Evolutionary conservation across 139 green algal species (phyloP).

Genomic region (Asterochloris erici): DNA sequence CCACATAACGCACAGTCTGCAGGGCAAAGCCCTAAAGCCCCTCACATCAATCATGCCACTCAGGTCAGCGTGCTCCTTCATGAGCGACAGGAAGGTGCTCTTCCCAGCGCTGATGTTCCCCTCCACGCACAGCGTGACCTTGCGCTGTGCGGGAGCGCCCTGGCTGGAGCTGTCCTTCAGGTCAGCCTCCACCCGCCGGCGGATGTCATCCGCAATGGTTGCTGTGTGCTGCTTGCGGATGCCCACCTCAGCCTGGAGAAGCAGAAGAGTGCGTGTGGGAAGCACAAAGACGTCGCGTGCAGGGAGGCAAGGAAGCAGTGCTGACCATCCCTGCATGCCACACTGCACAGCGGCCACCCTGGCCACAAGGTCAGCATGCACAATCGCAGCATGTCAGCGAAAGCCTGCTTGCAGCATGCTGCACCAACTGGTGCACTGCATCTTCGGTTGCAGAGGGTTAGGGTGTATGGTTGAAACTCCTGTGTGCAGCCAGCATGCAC

Average conservation of each 20-base stretch:
- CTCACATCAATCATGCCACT: conserved; percentile 9
- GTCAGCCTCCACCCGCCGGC: conserved; percentile 24
- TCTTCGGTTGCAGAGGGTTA: neutral
- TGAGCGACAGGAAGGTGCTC: conserved; percentile 84
- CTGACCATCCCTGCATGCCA: neutral
- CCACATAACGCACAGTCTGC: neutral
- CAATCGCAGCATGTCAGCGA: too few species aligned
- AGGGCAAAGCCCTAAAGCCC: neutral
- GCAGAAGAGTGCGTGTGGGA: neutral
- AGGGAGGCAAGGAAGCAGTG: neutral
- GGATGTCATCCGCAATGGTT: conserved; percentile 27
- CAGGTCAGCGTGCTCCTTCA: conserved; percentile 10
- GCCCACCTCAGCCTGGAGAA: conserved; percentile 32
- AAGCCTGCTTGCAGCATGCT: too few species aligned
- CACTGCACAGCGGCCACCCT: neutral
- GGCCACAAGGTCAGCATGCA: too few species aligned
- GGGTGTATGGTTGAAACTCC: neutral
- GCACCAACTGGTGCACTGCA: too few species aligned
- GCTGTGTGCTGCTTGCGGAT: conserved; percentile 38
- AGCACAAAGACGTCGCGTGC: neutral
- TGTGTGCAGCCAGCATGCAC: neutral
- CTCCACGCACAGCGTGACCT: conserved; percentile 91
- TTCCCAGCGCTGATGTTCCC: conserved; percentile 97
- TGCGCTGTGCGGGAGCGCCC: conserved; percentile 1
- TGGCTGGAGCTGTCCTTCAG: conserved; percentile 3